Evolutionary conservation across 2,329 filamentous ascomycete genomes (phyloP).

Genomic region (Colletotrichum higginsianum): DNA sequence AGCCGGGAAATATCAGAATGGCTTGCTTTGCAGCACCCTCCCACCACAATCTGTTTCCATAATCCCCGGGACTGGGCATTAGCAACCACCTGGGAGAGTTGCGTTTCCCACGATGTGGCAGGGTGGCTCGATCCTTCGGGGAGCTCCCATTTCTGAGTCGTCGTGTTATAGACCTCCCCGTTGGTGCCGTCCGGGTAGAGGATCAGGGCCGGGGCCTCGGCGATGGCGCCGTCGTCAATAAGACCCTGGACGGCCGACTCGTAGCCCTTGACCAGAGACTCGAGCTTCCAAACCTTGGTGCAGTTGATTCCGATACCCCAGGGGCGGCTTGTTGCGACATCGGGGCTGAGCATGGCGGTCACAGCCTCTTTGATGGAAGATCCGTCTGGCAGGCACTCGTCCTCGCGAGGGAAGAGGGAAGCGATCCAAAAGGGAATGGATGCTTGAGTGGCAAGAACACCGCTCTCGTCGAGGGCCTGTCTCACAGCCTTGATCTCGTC

Average conservation of each 20-base stretch:
- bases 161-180: conserved; percentile 77
- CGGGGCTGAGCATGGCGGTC: conserved; percentile 55
- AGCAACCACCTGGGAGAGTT: conserved; percentile 59
- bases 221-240: conserved; percentile 51
- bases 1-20: conserved; percentile 45
- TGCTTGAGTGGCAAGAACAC: conserved; percentile 49
- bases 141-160: conserved; percentile 71
- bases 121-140: conserved; percentile 48
- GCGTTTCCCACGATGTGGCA: conserved; percentile 60
- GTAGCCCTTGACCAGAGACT: conserved; percentile 67
- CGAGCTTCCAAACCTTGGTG: conserved; percentile 75
- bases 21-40: conserved; percentile 68
- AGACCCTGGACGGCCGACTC: conserved; percentile 63
- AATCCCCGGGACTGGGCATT: conserved; percentile 53
- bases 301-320: conserved; percentile 80
- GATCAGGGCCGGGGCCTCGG: conserved; percentile 68
- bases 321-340: conserved; percentile 53
- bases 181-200: conserved; percentile 80
- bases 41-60: conserved; percentile 65
- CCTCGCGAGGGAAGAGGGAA: conserved; percentile 73
- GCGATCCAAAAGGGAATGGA: conserved; percentile 71
- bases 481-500: conserved; percentile 74
- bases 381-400: conserved; percentile 70
- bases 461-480: conserved; percentile 53
- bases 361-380: conserved; percentile 55